These are phyloP conservation scores for Phanerodontia chrysosporium DNA, from an alignment of 768 basidiomycete species.

Conservation along the genomic window DNA sequence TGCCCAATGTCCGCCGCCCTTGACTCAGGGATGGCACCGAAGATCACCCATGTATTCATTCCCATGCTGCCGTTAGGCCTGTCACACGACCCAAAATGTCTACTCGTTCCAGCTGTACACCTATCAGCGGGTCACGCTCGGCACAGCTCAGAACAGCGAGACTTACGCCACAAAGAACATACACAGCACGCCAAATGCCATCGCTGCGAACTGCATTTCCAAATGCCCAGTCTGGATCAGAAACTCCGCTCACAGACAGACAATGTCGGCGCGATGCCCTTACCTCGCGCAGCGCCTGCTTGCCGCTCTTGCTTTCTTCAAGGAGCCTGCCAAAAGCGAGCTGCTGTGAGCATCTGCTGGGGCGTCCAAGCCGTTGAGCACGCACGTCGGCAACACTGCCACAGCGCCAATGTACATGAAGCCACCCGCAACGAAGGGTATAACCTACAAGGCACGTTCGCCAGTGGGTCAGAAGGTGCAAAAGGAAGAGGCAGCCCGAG, in stretches of 20 bases:
- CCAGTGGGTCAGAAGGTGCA: conserved; percentile 10
- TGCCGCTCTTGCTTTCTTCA: conserved; percentile 82
- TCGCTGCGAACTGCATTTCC: conserved; percentile 72
- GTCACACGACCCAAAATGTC: conserved; percentile 17
- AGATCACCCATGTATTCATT: background rate
- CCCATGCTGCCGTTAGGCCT: background rate
- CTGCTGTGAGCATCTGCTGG: conserved; percentile 11
- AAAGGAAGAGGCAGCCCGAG: conserved; percentile 2
- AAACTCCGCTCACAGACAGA: conserved; percentile 2
- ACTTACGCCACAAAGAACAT: conserved; percentile 83
- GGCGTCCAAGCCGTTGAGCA: conserved; percentile 16
- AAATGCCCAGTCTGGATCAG: conserved; percentile 13
- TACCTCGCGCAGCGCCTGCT: conserved; percentile 89
- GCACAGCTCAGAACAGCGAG: conserved; percentile 10
- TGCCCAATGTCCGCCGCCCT: background rate
- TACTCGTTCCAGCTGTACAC: conserved; percentile 74
- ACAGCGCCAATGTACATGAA: conserved; percentile 94
- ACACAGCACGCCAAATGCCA: conserved; percentile 86
- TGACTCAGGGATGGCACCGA: background rate
- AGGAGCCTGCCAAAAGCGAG: conserved; percentile 50
- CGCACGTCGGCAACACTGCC: conserved; percentile 86
- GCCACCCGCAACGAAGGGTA: conserved; percentile 86
- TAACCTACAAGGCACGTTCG: conserved; percentile 49
- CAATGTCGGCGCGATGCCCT: conserved; percentile 18
- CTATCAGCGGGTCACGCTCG: conserved; percentile 4